A percentile compares a stretch with the other conserved stretches of the same genome.
These are phyloP conservation scores for Claviceps capensis DNA, from an alignment of 2,329 filamentous ascomycete genomes.

Conservation along the genomic window DNA sequence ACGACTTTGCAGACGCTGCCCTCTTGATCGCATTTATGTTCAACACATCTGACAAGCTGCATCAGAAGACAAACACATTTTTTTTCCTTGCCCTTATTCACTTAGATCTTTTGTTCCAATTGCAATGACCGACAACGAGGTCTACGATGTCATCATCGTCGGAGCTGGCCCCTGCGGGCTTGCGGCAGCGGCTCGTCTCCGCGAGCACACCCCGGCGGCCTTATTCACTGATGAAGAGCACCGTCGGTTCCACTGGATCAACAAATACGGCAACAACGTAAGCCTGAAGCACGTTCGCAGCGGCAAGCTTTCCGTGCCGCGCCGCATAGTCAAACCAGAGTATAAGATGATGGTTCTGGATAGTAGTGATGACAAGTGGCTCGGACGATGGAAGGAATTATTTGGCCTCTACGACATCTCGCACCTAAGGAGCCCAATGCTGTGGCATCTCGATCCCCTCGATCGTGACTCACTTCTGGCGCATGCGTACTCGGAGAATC, in stretches of 20 bases:
- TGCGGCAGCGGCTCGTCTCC: constrained; percentile 56
- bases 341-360: constrained; percentile 52
- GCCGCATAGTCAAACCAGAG: constrained; percentile 9
- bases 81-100: not conserved
- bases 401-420: constrained; percentile 57
- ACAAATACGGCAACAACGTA: constrained; percentile 47
- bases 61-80: no score
- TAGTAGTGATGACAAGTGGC: constrained; percentile 48
- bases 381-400: constrained; percentile 55
- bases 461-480: constrained; percentile 62
- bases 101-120: not conserved
- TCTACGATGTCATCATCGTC: constrained; percentile 57
- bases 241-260: constrained; percentile 66
- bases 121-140: constrained; percentile 10
- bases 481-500: constrained; percentile 46
- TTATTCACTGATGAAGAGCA: constrained; percentile 78
- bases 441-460: constrained; percentile 66
- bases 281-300: constrained; percentile 35
- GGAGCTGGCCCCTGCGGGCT: constrained; percentile 66
- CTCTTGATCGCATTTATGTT: not conserved
- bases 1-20: not conserved
- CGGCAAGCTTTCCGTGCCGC: constrained; percentile 14
- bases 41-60: not conserved
- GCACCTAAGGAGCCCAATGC: constrained; percentile 66
- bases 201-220: constrained; percentile 60